A percentile compares a stretch with the other conserved stretches of the same genome.
These are phyloP conservation scores for Turritis glabra DNA, from an alignment of 345 rosid genomes.

Conservation along the genomic window DNA sequence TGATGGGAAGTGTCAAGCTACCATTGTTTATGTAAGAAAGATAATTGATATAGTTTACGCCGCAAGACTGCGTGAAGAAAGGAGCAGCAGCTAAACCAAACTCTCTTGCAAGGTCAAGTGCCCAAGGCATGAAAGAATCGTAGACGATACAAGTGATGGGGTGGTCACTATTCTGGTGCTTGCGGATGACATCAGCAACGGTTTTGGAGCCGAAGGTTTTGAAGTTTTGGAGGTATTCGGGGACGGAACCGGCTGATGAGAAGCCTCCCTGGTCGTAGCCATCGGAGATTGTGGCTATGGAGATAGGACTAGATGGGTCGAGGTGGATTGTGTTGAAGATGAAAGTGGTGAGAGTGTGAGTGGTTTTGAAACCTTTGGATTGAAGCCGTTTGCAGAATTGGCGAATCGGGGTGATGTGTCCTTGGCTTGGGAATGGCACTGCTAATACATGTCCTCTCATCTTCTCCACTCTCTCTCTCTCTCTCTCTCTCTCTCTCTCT, in stretches of 20 bases:
- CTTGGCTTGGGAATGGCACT: conserved; percentile 45
- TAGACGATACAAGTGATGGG: conserved; percentile 59
- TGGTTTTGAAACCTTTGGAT: conserved; percentile 50
- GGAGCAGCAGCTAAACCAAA: conserved; percentile 54
- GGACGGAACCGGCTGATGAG: conserved; percentile 5
- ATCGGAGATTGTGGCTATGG: conserved; percentile 24
- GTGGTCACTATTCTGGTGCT: conserved; percentile 31
- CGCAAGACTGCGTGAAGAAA: conserved; percentile 71
- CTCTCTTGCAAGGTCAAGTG: conserved; percentile 59
- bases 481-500: neutral
- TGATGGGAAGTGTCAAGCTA: conserved; percentile 46
- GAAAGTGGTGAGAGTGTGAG: conserved; percentile 43
- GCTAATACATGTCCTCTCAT: conserved; percentile 40
- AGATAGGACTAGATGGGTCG: conserved; percentile 3
- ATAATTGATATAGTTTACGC: conserved; percentile 61
- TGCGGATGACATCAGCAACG: conserved; percentile 40
- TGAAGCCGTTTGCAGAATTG: conserved; percentile 57
- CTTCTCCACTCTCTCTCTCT: conserved; percentile 27
- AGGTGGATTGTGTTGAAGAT: conserved; percentile 38
- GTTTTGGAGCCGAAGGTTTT: conserved; percentile 50
- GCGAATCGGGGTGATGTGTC: conserved; percentile 58
- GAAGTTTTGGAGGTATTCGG: conserved; percentile 41
- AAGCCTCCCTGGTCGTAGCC: conserved; percentile 30
- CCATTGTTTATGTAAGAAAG: conserved; percentile 36
- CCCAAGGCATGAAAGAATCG: conserved; percentile 69